Evolutionary conservation across 2,329 filamentous ascomycete species (phyloP).

Genomic region (Didymella keratinophila): DNA sequence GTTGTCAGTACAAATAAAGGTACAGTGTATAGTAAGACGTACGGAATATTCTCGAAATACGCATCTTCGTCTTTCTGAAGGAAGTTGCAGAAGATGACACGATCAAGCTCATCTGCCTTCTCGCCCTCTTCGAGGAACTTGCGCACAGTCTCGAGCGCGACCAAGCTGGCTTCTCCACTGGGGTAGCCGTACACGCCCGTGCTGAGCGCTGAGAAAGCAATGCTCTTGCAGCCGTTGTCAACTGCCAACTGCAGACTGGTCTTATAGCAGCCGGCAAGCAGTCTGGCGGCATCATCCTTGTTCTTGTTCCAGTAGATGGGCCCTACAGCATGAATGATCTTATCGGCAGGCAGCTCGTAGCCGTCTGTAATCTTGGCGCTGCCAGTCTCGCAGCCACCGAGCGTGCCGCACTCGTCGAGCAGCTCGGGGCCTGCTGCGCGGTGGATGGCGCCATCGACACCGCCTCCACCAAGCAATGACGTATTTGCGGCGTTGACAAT

Average conservation of each 20-base stretch:
- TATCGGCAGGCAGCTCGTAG: constrained; percentile 76
- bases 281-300: constrained; percentile 48
- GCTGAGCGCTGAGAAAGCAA: constrained; percentile 86
- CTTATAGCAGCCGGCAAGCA: constrained; percentile 72
- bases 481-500: constrained; percentile 94
- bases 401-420: constrained; percentile 71
- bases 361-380: constrained; percentile 82
- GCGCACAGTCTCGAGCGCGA: constrained; percentile 70
- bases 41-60: constrained; percentile 78
- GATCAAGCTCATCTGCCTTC: constrained; percentile 64
- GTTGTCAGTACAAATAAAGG: background rate
- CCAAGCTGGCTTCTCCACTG: constrained; percentile 72
- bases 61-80: constrained; percentile 76
- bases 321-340: constrained; percentile 90
- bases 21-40: constrained; percentile 51
- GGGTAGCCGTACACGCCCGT: constrained; percentile 94
- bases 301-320: constrained; percentile 70
- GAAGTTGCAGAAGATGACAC: constrained; percentile 87
- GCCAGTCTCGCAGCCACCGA: constrained; percentile 79
- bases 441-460: constrained; percentile 82
- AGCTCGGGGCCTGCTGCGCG: constrained; percentile 76
- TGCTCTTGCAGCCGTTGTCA: constrained; percentile 68
- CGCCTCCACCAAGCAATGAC: constrained; percentile 82
- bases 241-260: constrained; percentile 76
- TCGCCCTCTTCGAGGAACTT: constrained; percentile 60